Conservation (phyloP, 495 filamentous ascomycete genomes). For the Darksidea phi region DNA sequence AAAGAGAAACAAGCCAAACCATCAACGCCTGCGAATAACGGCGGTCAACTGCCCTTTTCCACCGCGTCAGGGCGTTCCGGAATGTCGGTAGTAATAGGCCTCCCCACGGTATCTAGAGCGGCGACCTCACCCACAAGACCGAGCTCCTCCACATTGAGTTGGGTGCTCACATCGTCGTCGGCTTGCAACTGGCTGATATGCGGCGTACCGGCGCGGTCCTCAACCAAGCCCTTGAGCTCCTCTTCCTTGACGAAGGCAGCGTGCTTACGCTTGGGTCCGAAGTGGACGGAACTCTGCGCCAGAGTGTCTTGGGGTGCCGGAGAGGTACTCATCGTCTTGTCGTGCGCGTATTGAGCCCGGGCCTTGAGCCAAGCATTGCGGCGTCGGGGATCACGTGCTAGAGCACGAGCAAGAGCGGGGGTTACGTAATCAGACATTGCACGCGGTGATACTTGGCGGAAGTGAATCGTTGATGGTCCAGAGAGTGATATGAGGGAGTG, state of each 20-base stretch:
- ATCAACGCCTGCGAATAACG: no score
- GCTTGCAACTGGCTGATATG: slow-evolving; percentile 26
- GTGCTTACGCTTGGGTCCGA: slow-evolving; percentile 29
- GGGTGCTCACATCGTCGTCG: slow-evolving; percentile 15
- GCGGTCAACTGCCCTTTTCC: no score
- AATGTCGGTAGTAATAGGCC: no score
- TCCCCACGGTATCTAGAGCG: slow-evolving; percentile 1
- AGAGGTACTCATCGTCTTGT: not conserved
- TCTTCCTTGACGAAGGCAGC: slow-evolving; percentile 32
- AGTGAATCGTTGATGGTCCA: no score
- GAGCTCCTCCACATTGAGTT: slow-evolving; percentile 20
- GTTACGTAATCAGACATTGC: not conserved
- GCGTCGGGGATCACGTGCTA: slow-evolving; percentile 9
- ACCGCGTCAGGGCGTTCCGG: no score
- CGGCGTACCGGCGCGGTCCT: slow-evolving; percentile 26
- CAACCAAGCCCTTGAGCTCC: slow-evolving; percentile 20
- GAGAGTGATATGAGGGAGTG: no score
- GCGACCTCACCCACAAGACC: slow-evolving; percentile 13
- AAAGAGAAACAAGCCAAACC: no score
- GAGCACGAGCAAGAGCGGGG: slow-evolving; percentile 3
- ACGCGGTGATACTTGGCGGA: not conserved
- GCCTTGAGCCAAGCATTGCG: slow-evolving; percentile 20
- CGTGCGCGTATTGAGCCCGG: slow-evolving; percentile 23
- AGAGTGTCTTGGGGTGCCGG: not conserved
- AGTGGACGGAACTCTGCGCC: not conserved